Conservation (phyloP, 192 early-diverging fungal genomes). For the Backusella macrospora region DNA sequence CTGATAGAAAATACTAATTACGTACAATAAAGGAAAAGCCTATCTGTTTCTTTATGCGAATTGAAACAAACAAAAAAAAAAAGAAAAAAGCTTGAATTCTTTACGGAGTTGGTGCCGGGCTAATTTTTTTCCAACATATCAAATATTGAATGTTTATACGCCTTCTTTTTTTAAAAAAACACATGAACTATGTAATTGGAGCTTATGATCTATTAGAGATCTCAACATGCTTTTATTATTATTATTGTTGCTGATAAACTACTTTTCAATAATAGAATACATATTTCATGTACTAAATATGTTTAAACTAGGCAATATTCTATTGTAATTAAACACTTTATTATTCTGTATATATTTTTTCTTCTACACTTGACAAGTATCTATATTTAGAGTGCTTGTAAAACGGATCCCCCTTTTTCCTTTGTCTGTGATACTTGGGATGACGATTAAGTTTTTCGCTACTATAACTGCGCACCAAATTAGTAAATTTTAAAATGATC, state of each 20-base stretch:
- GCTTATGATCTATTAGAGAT: too few relatives aligned
- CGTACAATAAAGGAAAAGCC: background rate
- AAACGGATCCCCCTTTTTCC: background rate
- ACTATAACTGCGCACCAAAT: background rate
- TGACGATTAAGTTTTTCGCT: background rate
- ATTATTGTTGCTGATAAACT: too few relatives aligned
- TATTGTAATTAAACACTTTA: too few relatives aligned
- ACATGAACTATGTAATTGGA: too few relatives aligned
- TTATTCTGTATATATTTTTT: too few relatives aligned
- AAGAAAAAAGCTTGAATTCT: background rate
- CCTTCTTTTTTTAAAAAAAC: too few relatives aligned
- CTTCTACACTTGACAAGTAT: background rate
- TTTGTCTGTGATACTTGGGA: background rate
- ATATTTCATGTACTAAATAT: too few relatives aligned
- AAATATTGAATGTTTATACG: too few relatives aligned
- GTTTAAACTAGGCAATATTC: too few relatives aligned
- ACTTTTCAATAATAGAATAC: too few relatives aligned
- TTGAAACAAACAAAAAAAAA: too few relatives aligned
- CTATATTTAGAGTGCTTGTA: background rate
- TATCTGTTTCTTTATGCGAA: background rate
- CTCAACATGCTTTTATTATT: too few relatives aligned
- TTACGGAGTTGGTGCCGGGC: background rate
- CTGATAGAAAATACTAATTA: background rate
- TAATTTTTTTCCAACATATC: background rate
- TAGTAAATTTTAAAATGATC: background rate